A percentile compares a stretch with the other conserved stretches of the same genome.
These are phyloP conservation scores for Sporothrix globosa DNA, from an alignment of 2,329 filamentous ascomycete species.

Conservation along the genomic window DNA sequence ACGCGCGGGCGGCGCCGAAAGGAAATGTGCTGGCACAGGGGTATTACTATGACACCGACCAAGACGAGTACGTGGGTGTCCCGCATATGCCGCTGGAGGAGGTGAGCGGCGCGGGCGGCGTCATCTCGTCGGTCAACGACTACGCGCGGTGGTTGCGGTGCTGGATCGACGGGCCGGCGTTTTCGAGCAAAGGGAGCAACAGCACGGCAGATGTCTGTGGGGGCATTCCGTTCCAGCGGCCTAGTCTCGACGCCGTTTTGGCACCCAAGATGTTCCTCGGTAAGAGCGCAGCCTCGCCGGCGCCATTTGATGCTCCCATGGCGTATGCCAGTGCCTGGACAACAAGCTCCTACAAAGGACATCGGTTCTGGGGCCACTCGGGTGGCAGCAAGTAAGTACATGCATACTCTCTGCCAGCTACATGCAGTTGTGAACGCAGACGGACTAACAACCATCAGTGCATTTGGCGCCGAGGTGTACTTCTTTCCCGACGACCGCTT, in stretches of 20 bases:
- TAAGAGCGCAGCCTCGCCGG: constrained; percentile 31
- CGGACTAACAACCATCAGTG: constrained; percentile 35
- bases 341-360: constrained; percentile 48
- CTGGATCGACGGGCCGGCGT: constrained; percentile 45
- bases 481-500: constrained; percentile 52
- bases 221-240: constrained; percentile 43
- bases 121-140: constrained; percentile 54
- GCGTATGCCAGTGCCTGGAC: constrained; percentile 50
- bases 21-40: constrained; percentile 46
- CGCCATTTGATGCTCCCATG: constrained; percentile 42
- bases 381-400: constrained; percentile 47
- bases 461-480: constrained; percentile 49
- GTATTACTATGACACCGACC: constrained; percentile 47
- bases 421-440: not conserved
- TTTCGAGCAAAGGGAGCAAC: not conserved
- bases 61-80: constrained; percentile 37
- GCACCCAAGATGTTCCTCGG: constrained; percentile 42
- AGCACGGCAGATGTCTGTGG: constrained; percentile 28
- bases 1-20: constrained; percentile 40
- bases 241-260: constrained; percentile 43
- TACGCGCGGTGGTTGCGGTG: constrained; percentile 57
- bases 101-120: constrained; percentile 48
- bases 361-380: constrained; percentile 48
- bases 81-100: constrained; percentile 41
- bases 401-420: not conserved